Evolutionary conservation across 495 filamentous ascomycete species (phyloP).

Genomic region (Friedmanniomyces simplex): DNA sequence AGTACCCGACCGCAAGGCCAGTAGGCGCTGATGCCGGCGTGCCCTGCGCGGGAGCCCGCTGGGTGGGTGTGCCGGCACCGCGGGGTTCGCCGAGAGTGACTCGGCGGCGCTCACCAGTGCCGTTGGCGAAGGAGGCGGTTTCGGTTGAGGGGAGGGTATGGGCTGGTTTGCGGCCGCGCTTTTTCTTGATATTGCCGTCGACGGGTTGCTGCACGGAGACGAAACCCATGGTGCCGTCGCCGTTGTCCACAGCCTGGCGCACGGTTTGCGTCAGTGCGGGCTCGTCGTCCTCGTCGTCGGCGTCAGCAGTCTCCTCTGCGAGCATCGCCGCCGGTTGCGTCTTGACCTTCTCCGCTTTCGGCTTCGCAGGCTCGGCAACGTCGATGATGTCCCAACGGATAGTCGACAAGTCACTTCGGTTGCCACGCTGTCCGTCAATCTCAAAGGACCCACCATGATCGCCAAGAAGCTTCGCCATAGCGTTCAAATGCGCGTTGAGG

Average conservation of each 20-base stretch:
- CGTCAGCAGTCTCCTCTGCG: constrained; percentile 17
- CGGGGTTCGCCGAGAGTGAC: not conserved
- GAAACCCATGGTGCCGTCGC: constrained; percentile 1
- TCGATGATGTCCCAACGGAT: constrained; percentile 62
- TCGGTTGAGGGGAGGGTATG: not conserved
- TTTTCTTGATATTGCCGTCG: not conserved
- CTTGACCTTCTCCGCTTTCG: not conserved
- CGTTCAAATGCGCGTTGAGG: constrained; percentile 49
- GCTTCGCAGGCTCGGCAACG: constrained; percentile 28
- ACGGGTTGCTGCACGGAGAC: not conserved
- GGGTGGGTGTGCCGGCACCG: not conserved
- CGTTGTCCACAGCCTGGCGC: constrained; percentile 8
- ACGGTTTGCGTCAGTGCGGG: not conserved
- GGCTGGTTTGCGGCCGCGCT: not conserved
- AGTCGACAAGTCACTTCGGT: constrained; percentile 46
- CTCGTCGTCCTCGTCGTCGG: constrained; percentile 26
- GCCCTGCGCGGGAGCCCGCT: not conserved
- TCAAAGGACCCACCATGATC: constrained; percentile 29
- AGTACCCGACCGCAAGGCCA: constrained; percentile 22
- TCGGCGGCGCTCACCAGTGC: not conserved
- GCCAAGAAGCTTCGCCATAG: constrained; percentile 16
- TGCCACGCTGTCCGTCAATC: constrained; percentile 28
- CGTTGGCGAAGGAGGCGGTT: not conserved
- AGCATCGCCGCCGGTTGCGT: not conserved
- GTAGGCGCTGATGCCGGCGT: not conserved